Evolutionary conservation across 2,329 filamentous ascomycete genomes (phyloP).

Genomic region (Aureobasidium pullulans): DNA sequence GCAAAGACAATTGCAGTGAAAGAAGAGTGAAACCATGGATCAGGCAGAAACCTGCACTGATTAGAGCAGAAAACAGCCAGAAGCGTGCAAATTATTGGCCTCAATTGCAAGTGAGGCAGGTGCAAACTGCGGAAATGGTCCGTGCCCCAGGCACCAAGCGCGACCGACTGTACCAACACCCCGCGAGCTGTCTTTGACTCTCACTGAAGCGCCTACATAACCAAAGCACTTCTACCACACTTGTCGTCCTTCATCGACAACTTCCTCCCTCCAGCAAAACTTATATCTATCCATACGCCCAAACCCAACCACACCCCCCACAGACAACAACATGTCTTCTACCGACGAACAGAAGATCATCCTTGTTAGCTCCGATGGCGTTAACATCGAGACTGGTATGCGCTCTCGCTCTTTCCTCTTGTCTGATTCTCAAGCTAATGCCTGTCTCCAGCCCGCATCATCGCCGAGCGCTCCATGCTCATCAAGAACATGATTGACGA

Average conservation of each 20-base stretch:
- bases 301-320: constrained; percentile 13
- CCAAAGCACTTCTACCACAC: not conserved
- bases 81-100: not conserved
- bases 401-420: constrained; percentile 13
- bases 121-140: constrained; percentile 3
- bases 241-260: not conserved
- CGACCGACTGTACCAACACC: not conserved
- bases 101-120: not conserved
- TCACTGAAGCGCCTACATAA: constrained; percentile 3
- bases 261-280: not conserved
- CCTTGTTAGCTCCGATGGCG: constrained; percentile 40
- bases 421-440: constrained; percentile 16
- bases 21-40: not conserved
- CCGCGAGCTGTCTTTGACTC: not conserved
- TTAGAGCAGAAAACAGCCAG: not conserved
- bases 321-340: constrained; percentile 25
- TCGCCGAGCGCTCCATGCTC: constrained; percentile 85
- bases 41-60: not conserved
- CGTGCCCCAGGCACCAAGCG: constrained; percentile 7
- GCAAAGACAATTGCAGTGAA: not conserved
- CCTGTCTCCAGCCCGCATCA: constrained; percentile 57
- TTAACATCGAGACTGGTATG: constrained; percentile 36
- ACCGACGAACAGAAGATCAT: constrained; percentile 31
- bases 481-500: constrained; percentile 99
- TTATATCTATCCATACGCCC: not conserved